Conservation (phyloP, 106 monocot species). For the Allium fistulosum region DNA sequence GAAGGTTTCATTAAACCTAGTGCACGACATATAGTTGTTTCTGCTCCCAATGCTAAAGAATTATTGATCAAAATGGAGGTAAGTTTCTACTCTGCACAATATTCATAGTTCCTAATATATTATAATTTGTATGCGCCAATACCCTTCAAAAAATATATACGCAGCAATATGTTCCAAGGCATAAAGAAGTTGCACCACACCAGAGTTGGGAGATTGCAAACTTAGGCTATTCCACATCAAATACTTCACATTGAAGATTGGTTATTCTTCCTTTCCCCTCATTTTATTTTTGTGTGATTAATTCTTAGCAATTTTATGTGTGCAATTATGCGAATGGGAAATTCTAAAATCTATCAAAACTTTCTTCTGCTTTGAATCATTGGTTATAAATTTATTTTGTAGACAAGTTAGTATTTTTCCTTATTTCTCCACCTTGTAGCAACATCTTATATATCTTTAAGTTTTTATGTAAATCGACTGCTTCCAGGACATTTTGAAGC, state of each 20-base stretch:
- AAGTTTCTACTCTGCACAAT: neutral
- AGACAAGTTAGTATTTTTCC: no score
- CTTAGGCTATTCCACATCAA: conserved; percentile 37
- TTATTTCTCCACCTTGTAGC: no score
- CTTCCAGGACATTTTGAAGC: no score
- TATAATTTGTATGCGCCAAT: no score
- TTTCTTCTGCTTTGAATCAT: no score
- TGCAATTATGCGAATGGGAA: no score
- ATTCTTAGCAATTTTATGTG: conserved; percentile 22
- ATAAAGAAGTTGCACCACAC: conserved; percentile 45
- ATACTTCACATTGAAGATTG: conserved; percentile 14
- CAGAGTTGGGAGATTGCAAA: conserved; percentile 55
- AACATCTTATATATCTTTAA: no score
- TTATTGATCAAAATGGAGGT: conserved; percentile 89
- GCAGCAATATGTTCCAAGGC: conserved; percentile 52
- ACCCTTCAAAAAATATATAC: neutral
- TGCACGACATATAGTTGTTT: conserved; percentile 72
- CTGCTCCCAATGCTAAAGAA: conserved; percentile 71
- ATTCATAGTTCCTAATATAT: neutral
- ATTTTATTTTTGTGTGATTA: conserved; percentile 19
- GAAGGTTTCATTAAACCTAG: conserved; percentile 83
- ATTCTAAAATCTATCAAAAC: no score
- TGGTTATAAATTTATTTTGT: no score
- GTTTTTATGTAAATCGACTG: no score
- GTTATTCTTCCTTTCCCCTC: conserved; percentile 3